Evolutionary conservation across 2,329 filamentous ascomycete species (phyloP), one percentile per base, ranked within the genome.

Genomic region (Phialemoniopsis sp.): DNA sequence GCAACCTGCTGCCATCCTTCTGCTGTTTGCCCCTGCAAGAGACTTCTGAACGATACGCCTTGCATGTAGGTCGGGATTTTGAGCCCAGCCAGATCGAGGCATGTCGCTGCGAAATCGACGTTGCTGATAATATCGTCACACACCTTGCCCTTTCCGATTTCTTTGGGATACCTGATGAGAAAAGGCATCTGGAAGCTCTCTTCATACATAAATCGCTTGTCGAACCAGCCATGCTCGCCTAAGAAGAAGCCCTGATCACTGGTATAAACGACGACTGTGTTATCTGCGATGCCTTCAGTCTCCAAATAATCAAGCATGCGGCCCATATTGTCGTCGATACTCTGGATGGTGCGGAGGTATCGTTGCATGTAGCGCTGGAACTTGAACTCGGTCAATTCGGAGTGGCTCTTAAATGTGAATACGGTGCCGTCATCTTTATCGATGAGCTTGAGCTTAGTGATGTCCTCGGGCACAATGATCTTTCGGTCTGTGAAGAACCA

Each of bases 191-290:
- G 72, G 55, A 77, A 76, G 13, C 59, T 65, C 51, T 77, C 70
- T 44, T 78, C 72, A 52, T 77, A 77, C 67, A 77, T 76, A 52
- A 77, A 76, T 3, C 73, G 66, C 54, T 77, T 77, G 51, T 76
- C 73, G 46, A 76, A 76, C 72, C 72, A 77, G 38, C 73, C 72
- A 43, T 77, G 73, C 42, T 77, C 73, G 7, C 72, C 72, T 0
- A 77, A 64, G 52, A 76, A 77, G 56, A 76, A 76, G 5, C 73
- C 73, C 43, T 76, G 72, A 45, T 76, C 72, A 0, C 68, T 73
- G 0, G 68, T 74, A 44, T 76, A 76, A 13, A 76, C 59, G 3
- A 76, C 65, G 4, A 76, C 53, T 0, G 72, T 76, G 45, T 74
- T 64, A 1, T 71, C 56, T 0, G 62, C 53, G 0, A 75, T 50